Conservation (phyloP, 495 filamentous ascomycete species). For the Thozetella sp. region DNA sequence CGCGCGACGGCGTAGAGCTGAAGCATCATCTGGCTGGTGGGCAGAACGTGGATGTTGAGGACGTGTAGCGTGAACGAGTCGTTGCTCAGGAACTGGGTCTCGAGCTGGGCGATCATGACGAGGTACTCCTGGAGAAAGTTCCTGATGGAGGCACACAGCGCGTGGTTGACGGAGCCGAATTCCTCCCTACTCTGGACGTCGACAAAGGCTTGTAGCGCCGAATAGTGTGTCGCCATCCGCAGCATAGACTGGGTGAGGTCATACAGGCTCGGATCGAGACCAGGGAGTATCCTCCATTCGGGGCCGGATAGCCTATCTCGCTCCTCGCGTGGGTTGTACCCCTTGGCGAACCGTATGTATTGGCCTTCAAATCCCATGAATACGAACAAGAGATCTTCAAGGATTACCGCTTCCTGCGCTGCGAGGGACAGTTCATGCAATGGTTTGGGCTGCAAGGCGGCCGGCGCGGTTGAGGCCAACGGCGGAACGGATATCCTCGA, state of each 20-base stretch:
- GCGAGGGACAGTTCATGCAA: conserved; percentile 74
- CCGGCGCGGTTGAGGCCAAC: conserved; percentile 71
- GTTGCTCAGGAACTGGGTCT: conserved; percentile 87
- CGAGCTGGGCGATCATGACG: conserved; percentile 87
- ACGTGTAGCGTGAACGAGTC: conserved; percentile 87
- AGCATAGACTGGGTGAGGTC: conserved; percentile 87
- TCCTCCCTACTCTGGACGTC: conserved; percentile 92
- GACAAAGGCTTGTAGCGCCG: conserved; percentile 87
- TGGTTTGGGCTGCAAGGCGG: conserved; percentile 67
- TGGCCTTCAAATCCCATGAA: conserved; percentile 99
- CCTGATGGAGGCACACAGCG: conserved; percentile 88
- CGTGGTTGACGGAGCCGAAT: conserved; percentile 95
- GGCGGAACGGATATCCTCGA: conserved; percentile 85
- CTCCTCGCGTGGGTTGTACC: conserved; percentile 81
- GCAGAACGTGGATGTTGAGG: conserved; percentile 86
- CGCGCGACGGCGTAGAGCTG: conserved; percentile 86
- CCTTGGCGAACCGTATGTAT: conserved; percentile 83
- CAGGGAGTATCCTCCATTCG: conserved; percentile 73
- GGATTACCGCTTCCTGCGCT: conserved; percentile 79
- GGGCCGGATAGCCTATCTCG: conserved; percentile 86
- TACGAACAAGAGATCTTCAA: conserved; percentile 90
- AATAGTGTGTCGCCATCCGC: conserved; percentile 94
- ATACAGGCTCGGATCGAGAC: conserved; percentile 87
- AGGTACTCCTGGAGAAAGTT: conserved; percentile 92
- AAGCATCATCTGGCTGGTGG: conserved; percentile 84